Evolutionary conservation across 2,329 filamentous ascomycete species (phyloP), one percentile per base, ranked within the genome.

Genomic region (Ascochyta rabiei): DNA sequence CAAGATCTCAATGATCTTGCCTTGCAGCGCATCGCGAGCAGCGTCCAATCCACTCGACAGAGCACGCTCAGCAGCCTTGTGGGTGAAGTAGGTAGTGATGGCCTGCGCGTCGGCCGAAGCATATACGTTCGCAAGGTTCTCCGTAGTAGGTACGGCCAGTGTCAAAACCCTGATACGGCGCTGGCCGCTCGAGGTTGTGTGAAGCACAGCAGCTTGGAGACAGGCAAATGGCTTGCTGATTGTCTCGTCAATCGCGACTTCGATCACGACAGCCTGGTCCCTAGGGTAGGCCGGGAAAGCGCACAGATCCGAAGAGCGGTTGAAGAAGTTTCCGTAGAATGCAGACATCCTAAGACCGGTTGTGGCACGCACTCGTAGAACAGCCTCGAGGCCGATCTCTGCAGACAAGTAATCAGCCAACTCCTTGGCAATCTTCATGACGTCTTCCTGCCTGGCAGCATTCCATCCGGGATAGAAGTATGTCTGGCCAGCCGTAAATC

Each of bases 311-410:
- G 93, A 97, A 73, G 91, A 96, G 66, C 95, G 86, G 81, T 98
- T 99, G 83, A 99, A 99, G 79, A 99, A 99, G 80, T 99, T 99
- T 64, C 95, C 95, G 76, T 98, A 99, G 79, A 99, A 99, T 2
- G 93, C 93, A 79, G 88, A 96, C 90, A 98, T 98, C 48, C 95
- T 87, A 55, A 99, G 80, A 47, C 95, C 95, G 21, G 93, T 98
- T 2, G 93, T 97, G 16, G 95, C 95, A 63, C 95, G 89, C 34
- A 99, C 95, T 73, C 95, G 89, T 51, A 99, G 87, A 33, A 99
- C 95, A 38, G 95, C 95, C 77, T 99, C 95, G 31, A 99, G 80
- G 0, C 93, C 95, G 71, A 99, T 97, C 76, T 99, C 95, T 0
- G 93, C 88, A 9, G 93, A 97, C n/a, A 99, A 81, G 71, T 95